A percentile compares a stretch with the other conserved stretches of the same genome.
Evolutionary conservation across 2,329 filamentous ascomycete genomes (phyloP).

Genomic region (Atkinsonella hypoxylon): DNA sequence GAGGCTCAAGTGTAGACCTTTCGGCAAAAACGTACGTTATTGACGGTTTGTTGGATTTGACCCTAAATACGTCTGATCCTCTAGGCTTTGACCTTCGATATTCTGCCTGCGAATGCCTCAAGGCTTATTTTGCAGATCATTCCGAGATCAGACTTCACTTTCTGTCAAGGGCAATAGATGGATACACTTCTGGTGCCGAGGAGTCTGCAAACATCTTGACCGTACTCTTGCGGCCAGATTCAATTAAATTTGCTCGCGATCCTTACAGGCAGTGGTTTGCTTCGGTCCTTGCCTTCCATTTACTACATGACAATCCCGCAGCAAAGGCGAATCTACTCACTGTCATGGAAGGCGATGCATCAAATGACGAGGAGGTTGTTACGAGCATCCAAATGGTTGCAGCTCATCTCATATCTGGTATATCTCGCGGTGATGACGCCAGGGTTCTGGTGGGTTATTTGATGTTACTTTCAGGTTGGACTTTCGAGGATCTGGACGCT

Average conservation of each 20-base stretch:
- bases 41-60: conserved; percentile 77
- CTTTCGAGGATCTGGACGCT: conserved; percentile 83
- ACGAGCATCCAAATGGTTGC: conserved; percentile 85
- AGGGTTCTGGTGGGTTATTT: conserved; percentile 74
- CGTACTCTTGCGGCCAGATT: conserved; percentile 59
- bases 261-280: conserved; percentile 89
- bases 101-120: conserved; percentile 79
- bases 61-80: conserved; percentile 53
- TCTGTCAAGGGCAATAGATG: conserved; percentile 75
- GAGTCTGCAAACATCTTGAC: conserved; percentile 83
- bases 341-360: conserved; percentile 80
- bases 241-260: conserved; percentile 52
- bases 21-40: conserved; percentile 71
- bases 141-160: conserved; percentile 75
- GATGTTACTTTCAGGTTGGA: conserved; percentile 78
- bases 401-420: conserved; percentile 69
- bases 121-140: conserved; percentile 83
- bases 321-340: conserved; percentile 71
- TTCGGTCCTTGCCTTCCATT: conserved; percentile 71
- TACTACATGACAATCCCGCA: conserved; percentile 67
- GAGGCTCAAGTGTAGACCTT: conserved; percentile 35
- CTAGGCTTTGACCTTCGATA: conserved; percentile 69
- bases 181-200: conserved; percentile 64
- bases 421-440: conserved; percentile 66
- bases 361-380: conserved; percentile 84